These are phyloP conservation scores for Hygrophila difformis DNA, from an alignment of 257 asterid genomes.

Conservation along the genomic window DNA sequence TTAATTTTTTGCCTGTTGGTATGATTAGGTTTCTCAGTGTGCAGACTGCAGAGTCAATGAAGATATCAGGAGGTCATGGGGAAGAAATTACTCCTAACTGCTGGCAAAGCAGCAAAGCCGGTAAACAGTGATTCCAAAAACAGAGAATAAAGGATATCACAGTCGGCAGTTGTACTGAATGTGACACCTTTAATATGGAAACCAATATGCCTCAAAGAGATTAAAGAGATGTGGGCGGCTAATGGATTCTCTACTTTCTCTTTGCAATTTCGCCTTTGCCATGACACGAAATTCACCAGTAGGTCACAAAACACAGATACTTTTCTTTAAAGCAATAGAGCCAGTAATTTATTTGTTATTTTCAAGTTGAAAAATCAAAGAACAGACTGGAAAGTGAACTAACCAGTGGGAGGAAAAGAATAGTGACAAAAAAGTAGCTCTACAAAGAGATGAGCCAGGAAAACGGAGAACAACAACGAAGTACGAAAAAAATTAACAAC, in stretches of 20 bases:
- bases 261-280: conserved; percentile 15
- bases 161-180: background rate
- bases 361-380: conserved; percentile 6
- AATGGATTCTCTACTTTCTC: conserved; percentile 16
- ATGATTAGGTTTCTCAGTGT: too few species aligned
- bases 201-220: too few species aligned
- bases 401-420: conserved; percentile 11
- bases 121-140: too few species aligned
- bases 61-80: too few species aligned
- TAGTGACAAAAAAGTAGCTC: conserved; percentile 13
- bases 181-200: background rate
- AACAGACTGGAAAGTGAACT: conserved; percentile 11
- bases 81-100: too few species aligned
- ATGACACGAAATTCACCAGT: conserved; percentile 12
- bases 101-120: too few species aligned
- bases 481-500: too few species aligned
- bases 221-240: conserved; percentile 9
- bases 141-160: too few species aligned
- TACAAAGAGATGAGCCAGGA: conserved; percentile 9
- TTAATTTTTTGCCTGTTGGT: too few species aligned
- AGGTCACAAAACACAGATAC: conserved; percentile 6
- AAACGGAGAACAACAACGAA: too few species aligned
- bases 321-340: background rate
- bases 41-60: too few species aligned
- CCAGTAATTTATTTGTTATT: conserved; percentile 1